A percentile compares a stretch with the other conserved stretches of the same genome.
Evolutionary conservation across 768 basidiomycete genomes (phyloP).

Genomic region (Macrolepiota fuliginosa): DNA sequence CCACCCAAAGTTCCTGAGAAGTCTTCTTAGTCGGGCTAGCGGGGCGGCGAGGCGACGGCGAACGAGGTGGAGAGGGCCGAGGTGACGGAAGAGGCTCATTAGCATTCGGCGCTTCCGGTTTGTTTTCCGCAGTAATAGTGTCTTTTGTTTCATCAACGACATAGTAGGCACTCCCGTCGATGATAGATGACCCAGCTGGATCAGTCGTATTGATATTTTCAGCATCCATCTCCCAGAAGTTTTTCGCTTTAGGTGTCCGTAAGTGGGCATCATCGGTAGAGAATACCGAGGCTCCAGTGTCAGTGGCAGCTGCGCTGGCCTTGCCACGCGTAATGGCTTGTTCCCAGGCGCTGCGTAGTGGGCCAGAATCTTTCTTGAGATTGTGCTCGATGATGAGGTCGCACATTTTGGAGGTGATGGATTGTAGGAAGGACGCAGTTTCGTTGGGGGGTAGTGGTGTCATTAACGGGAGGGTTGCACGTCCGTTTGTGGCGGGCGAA

Average conservation of each 20-base stretch:
- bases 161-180: constrained; percentile 9
- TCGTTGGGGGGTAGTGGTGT: constrained; percentile 28
- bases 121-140: not conserved
- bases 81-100: constrained; percentile 7
- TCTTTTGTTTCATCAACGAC: constrained; percentile 3
- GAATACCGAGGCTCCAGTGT: not conserved
- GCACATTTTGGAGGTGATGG: constrained; percentile 58
- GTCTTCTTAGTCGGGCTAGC: not conserved
- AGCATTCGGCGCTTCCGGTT: not conserved
- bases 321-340: constrained; percentile 28
- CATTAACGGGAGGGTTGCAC: constrained; percentile 37
- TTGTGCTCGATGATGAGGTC: constrained; percentile 62
- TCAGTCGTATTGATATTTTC: not conserved
- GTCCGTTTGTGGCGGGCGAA: constrained; percentile 18
- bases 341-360: constrained; percentile 55
- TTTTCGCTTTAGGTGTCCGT: constrained; percentile 5
- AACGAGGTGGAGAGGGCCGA: constrained; percentile 10
- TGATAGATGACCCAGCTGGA: constrained; percentile 1
- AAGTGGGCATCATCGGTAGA: not conserved
- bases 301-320: constrained; percentile 8
- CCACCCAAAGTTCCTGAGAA: not conserved
- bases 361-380: constrained; percentile 55
- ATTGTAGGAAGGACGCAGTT: constrained; percentile 34
- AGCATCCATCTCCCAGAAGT: constrained; percentile 18
- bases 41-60: not conserved